Base-by-base conservation (phyloP, 805 yeast genomes). In the Yamadazyma ubonensis region DNA sequence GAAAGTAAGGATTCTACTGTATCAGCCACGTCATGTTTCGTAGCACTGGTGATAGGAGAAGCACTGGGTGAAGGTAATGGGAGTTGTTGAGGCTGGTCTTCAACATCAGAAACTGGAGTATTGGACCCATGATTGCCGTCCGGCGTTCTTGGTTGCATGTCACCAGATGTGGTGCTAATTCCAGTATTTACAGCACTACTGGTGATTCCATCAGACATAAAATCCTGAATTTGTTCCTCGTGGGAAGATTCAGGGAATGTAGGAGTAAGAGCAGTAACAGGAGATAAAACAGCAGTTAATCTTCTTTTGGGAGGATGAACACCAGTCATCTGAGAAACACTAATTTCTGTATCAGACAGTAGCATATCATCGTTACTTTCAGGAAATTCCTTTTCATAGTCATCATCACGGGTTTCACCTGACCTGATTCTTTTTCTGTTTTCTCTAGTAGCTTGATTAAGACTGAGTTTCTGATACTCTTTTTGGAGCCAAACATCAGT, bases 51-150 rank as follows among this genome's bases (percentile, higher is more conserved):
- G 11, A 54, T 54, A 1, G 63, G 63, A 5, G 63, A 52, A 26
- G 58, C 57, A 36, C 44, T 77, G 0, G 86, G 87, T 7, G 85
- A 80, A 0, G 86, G 87, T 15, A 81, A 63, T 0, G 86, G 85
- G n/a, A 77, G 58, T 43, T 73, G 81, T 33, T 72, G 67, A 8
- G 57, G 58, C 16, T 55, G 58, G 19, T 65, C 71, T 33, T 66
- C 72, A 16, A 56, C 41, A 20, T 64, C 71, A 6, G 68, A 59
- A 5, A 61, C 54, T 0, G 71, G 70, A 11, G 70, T 59, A 32
- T 55, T 60, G 0, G 67, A 44, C 6, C 65, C 40, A 8, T 14
- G 60, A 4, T 25, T 21, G 15, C 14, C 34, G 5, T 33, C 37
- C 6, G 39, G 34, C n/a, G 39, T 31, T 12, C 34, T 22, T 33